Base-by-base conservation (phyloP, 106 monocot genomes). In the Amphibolis antarctica region DNA sequence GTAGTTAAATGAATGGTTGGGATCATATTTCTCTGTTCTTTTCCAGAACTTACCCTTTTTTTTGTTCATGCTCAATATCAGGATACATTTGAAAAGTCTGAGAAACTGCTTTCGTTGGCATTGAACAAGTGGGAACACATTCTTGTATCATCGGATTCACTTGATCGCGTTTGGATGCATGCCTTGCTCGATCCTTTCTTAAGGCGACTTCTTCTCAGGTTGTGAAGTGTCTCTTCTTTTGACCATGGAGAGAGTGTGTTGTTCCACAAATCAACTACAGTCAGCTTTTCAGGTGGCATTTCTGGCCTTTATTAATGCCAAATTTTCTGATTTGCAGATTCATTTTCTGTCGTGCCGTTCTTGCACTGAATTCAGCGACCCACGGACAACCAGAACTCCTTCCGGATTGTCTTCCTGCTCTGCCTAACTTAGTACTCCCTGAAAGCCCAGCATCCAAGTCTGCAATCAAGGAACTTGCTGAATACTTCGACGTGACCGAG, bases 191-290 rank as follows among this genome's bases (percentile, higher is more conserved):
- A 94, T 77, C 89, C 89, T 50, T 84, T 94, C 69, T 67, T 94
- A 66, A 83, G 94, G 60, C 81, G 89, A 25, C 64, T 94, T 69
- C 76, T 94, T 58, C 83, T 94, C 58, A 89, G 94, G 94, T 94
- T 58, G 28, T 53, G 13, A 63, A 26, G 67, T 64, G 1, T 24
- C 10, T 12, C 17, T 55, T 42, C 17, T 22, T 15, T 28, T n/a
- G n/a, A 15, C 9, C 42, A 14, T 61, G 27, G 19, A 10, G 10
- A 12, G 19, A 55, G 20, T n/a, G 0, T 28, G 0, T 47, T 17
- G 12, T n/a, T 46, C 10, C 10, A n/a, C 1, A 0, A 0, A 11
- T 15, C 6, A 3, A 9, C n/a, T n/a, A n/a, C n/a, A n/a, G n/a
- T n/a, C n/a, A n/a, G n/a, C n/a, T n/a, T n/a, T n/a, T n/a, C n/a